Base-by-base conservation (phyloP, 805 yeast genomes). In the Yamadazyma paraphyllophila region DNA sequence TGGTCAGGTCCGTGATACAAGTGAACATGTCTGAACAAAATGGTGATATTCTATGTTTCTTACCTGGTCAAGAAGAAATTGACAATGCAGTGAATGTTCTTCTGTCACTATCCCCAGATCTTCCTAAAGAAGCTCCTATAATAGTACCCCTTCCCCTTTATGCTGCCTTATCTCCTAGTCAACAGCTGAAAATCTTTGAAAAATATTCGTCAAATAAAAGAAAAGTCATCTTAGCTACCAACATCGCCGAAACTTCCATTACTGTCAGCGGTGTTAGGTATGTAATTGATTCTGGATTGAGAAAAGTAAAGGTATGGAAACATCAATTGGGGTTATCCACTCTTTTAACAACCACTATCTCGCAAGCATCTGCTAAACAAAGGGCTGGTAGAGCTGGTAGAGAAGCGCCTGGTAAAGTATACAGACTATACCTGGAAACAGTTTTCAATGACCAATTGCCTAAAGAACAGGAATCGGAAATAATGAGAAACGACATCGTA, bases 1-100 rank as follows among this genome's bases (percentile, higher is more conserved):
- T 84, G 58, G 80, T 88, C 10, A 79, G 85, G 52, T 71, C 91
- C 1, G 81, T 88, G 10, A 77, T 87, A 2, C 96, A 90, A 60
- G 71, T 91, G 11, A 91, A 94, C 59, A 73, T 76, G 54, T 71
- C 85, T 7, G 97, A 94, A 60, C 87, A 79, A 13, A 77, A 78
- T 27, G 99, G 99, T 38, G 99, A 94, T 62, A 79, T 94, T n/a
- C 66, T 94, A 25, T 92, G 92, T 44, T 94, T 94, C 60, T 67
- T 94, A 44, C 91, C 98, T 0, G 99, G 99, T 50, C 99, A 94
- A 63, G 99, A 94, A 60, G 99, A 94, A 59, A 94, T 94, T 62
- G 99, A 94, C 61, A 85, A 85, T 54, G 84, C 87, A 11, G 89
- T 81, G 1, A 76, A 78, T 12, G 65, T 83, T 1, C 66, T 94